Percentiles rank a stretch among this genome's conserved stretches.
Conservation (phyloP, 2,329 filamentous ascomycete genomes). For the Mollisia scopiformis region DNA sequence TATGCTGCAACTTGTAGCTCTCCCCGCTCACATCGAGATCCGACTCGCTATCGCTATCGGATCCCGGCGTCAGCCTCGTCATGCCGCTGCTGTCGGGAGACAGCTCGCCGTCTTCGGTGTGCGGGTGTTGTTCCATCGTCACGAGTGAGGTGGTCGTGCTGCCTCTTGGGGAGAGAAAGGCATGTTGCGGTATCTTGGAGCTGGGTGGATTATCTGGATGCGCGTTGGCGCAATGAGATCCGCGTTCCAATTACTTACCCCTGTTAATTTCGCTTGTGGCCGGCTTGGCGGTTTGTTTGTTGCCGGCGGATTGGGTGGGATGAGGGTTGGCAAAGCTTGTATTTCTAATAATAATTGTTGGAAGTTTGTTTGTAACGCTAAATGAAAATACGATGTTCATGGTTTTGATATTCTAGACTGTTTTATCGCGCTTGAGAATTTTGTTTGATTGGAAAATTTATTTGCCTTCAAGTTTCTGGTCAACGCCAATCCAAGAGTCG, state of each 20-base stretch:
- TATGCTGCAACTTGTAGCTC: conserved; percentile 26
- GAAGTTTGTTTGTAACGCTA: too few relatives aligned
- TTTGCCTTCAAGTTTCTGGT: too few relatives aligned
- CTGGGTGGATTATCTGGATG: background rate
- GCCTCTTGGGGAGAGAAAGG: background rate
- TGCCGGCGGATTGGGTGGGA: background rate
- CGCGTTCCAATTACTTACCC: background rate
- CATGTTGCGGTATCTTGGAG: background rate
- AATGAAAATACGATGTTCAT: too few relatives aligned
- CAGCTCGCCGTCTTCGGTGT: conserved; percentile 1
- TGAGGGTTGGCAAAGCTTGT: background rate
- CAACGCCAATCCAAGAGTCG: too few relatives aligned
- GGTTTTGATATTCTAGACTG: too few relatives aligned
- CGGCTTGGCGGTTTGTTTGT: conserved; percentile 8
- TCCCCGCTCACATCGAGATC: conserved; percentile 29
- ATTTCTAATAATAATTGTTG: too few relatives aligned
- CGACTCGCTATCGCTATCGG: conserved; percentile 31
- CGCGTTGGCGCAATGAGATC: background rate
- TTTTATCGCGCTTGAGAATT: too few relatives aligned
- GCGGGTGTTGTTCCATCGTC: too few relatives aligned
- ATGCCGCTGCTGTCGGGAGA: conserved; percentile 29
- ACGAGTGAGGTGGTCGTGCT: background rate
- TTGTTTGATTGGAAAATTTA: too few relatives aligned
- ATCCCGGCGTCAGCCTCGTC: conserved; percentile 31
- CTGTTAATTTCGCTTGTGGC: background rate